phyloP scores from a whole-genome alignment of 257 asterid genomes.

The Fraxinus anomala region DNA sequence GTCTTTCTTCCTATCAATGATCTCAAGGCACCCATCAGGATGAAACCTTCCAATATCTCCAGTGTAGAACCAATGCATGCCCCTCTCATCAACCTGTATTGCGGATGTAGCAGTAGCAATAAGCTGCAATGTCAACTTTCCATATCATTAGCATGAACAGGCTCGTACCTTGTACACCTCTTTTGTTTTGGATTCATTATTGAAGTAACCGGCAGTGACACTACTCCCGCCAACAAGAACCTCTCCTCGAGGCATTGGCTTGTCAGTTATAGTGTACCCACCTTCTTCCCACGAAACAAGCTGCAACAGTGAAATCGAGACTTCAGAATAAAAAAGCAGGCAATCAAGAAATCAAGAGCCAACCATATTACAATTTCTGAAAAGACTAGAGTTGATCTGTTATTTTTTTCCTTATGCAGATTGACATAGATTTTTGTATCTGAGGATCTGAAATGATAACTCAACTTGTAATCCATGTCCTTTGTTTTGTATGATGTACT shows the following conservation, averaged over 20 bases:
- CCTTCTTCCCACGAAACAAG: constrained; percentile 96
- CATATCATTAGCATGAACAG: constrained; percentile 18
- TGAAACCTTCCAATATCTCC: constrained; percentile 92
- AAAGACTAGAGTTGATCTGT: neutral
- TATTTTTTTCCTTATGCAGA: neutral
- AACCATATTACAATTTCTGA: neutral
- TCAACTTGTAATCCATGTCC: neutral
- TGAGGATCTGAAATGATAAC: neutral
- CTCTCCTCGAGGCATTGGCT: constrained; percentile 96
- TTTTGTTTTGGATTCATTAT: constrained; percentile 70
- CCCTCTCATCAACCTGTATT: constrained; percentile 76
- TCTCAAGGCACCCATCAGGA: constrained; percentile 88
- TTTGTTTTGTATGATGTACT: neutral
- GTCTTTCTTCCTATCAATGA: constrained; percentile 91
- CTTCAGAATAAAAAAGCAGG: constrained; percentile 6
- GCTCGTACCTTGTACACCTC: constrained; percentile 68
- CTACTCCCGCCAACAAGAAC: constrained; percentile 83
- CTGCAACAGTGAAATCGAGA: constrained; percentile 49
- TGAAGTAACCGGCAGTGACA: constrained; percentile 87
- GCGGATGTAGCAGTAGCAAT: constrained; percentile 14
- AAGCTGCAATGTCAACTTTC: constrained; percentile 17
- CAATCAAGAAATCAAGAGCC: neutral
- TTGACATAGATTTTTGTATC: neutral
- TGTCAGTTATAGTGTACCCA: constrained; percentile 67
- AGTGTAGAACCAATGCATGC: constrained; percentile 91